Evolutionary conservation across 169 alveolate species (phyloP), one percentile per base, ranked within the genome.

Genomic region (Miamiensis avidus): DNA sequence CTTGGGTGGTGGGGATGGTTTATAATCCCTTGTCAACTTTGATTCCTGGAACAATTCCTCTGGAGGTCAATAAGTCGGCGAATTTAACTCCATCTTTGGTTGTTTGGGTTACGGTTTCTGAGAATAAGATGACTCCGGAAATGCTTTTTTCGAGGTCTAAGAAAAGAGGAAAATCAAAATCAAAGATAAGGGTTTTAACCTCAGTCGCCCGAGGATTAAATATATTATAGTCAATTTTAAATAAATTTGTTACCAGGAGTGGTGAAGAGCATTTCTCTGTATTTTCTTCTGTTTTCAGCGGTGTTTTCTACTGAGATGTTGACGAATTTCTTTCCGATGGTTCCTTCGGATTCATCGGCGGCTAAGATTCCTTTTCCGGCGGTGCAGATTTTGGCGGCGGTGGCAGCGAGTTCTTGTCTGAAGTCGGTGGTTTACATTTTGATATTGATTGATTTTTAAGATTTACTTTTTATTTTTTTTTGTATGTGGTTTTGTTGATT

Each of bases 361-460:
- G 99, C 99, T 69, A 99, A 94, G 84, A 99, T 97, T 65, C 99
- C 99, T 94, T 98, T 98, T 81, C 99, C 99, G 31, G 97, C 95
- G 49, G 97, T 93, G 74, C 94, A 96, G 72, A 97, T 89, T 64
- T 85, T 84, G 29, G 74, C 83, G 34, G 97, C 98, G 75, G 87
- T 96, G 73, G 92, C 94, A 31, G 93, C 93, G 25, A 96, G 91
- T 81, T 96, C 98, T 65, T 90, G 88, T 83, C 82, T 89, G 88
- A 88, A 90, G 76, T 75, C 75, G n/a, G 88, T 85, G 86, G 34
- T 34, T 88, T 28, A 82, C n/a, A 69, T 65, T 33, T 32, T 84
- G 26, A 65, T 65, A n/a, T n/a, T n/a, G n/a, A n/a, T n/a, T n/a
- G n/a, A n/a, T n/a, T n/a, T n/a, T n/a, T n/a, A n/a, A n/a, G n/a